Percentiles rank a stretch among this genome's conserved stretches.
These are phyloP conservation scores for Dryas integrifolia DNA, from an alignment of 331 rosid genomes.

Conservation along the genomic window DNA sequence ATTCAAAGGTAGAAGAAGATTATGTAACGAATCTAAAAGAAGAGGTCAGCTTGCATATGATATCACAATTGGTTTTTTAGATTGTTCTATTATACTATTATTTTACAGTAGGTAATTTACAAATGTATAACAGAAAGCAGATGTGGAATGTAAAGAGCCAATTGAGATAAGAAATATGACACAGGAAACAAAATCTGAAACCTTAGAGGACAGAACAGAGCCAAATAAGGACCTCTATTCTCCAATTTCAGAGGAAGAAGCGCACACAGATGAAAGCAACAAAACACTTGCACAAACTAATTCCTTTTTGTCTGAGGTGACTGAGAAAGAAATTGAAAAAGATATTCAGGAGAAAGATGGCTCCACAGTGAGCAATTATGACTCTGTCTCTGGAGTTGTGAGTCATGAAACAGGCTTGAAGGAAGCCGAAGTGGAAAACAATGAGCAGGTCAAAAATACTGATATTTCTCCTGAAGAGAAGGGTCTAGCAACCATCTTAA, in stretches of 20 bases:
- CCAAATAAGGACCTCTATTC: constrained; percentile 1
- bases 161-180: constrained; percentile 14
- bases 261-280: constrained; percentile 14
- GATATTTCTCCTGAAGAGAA: background rate
- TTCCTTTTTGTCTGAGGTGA: background rate
- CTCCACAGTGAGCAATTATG: constrained; percentile 7
- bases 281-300: constrained; percentile 4
- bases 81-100: background rate
- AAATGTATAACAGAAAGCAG: background rate
- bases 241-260: constrained; percentile 19
- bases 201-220: constrained; percentile 14
- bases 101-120: background rate
- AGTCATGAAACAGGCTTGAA: constrained; percentile 10
- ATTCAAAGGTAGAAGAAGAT: constrained; percentile 24
- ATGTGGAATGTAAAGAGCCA: constrained; percentile 19
- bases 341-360: constrained; percentile 9
- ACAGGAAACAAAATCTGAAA: constrained; percentile 15
- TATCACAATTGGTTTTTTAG: constrained; percentile 1
- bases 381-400: background rate
- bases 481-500: constrained; percentile 5
- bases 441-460: constrained; percentile 2
- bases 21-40: constrained; percentile 15
- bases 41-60: constrained; percentile 26
- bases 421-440: constrained; percentile 15
- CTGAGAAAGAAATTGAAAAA: constrained; percentile 15